Conservation (phyloP, 352 stramenopile genomes). For the Globisporangium cystogenes region DNA sequence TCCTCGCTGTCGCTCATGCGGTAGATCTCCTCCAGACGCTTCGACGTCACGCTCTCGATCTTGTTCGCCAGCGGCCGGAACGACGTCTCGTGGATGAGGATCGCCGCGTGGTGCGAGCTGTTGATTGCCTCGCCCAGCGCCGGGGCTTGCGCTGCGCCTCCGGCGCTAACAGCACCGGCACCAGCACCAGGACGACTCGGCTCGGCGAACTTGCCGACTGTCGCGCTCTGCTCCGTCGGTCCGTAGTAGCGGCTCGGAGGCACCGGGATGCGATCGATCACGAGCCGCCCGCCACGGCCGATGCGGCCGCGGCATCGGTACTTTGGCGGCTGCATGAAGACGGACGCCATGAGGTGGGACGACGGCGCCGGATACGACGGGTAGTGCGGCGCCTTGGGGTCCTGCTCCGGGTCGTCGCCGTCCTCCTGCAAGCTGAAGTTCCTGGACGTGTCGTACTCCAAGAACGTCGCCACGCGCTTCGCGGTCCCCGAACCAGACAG, state of each 20-base stretch:
- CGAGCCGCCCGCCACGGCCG: conserved; percentile 58
- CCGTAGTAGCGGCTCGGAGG: conserved; percentile 48
- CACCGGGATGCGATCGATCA: conserved; percentile 73
- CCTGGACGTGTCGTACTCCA: conserved; percentile 68
- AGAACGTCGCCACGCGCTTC: conserved; percentile 34
- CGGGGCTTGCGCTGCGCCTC: conserved; percentile 13
- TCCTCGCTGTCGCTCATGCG: conserved; percentile 84
- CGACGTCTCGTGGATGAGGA: conserved; percentile 61
- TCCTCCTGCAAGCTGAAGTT: conserved; percentile 56
- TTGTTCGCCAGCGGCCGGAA: conserved; percentile 46
- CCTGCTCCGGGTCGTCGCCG: conserved; percentile 11
- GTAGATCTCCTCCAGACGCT: conserved; percentile 75
- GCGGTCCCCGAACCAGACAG: not conserved
- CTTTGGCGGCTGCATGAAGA: conserved; percentile 69
- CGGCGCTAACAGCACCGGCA: conserved; percentile 2
- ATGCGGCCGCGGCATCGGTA: conserved; percentile 67
- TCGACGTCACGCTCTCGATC: conserved; percentile 44
- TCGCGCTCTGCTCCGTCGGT: conserved; percentile 39
- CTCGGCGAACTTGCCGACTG: conserved; percentile 13
- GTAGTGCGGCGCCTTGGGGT: conserved; percentile 29
- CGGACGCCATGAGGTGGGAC: conserved; percentile 49
- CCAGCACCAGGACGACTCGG: not conserved
- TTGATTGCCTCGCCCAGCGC: conserved; percentile 29
- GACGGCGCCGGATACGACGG: conserved; percentile 64
- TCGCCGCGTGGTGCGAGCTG: conserved; percentile 38